Conservation (phyloP, 2,329 filamentous ascomycete species). For the Tolypocladium album region DNA sequence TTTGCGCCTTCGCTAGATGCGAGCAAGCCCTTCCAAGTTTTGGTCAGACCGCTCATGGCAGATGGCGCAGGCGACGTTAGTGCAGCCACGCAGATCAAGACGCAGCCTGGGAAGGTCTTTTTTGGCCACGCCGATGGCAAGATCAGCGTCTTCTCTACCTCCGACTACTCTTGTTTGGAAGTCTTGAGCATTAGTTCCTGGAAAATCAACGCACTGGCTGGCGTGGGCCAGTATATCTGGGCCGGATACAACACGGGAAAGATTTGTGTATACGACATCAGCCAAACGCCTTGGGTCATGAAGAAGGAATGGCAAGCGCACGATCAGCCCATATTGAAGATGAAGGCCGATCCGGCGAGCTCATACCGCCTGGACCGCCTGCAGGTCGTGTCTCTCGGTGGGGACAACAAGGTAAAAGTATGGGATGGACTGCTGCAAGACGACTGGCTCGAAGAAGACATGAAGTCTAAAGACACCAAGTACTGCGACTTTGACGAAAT, state of each 20-base stretch:
- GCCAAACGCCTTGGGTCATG: conserved; percentile 71
- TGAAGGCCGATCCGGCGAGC: conserved; percentile 69
- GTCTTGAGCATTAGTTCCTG: conserved; percentile 83
- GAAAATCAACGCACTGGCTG: conserved; percentile 83
- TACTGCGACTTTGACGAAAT: conserved; percentile 83
- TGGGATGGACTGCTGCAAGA: conserved; percentile 94
- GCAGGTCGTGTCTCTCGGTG: conserved; percentile 78
- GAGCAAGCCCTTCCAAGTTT: conserved; percentile 62
- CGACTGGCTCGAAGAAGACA: conserved; percentile 84
- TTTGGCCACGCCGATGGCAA: conserved; percentile 92
- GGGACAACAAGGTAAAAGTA: conserved; percentile 70
- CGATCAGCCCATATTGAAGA: conserved; percentile 66
- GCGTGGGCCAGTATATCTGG: conserved; percentile 78
- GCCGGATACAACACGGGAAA: conserved; percentile 90
- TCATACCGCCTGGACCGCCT: conserved; percentile 76
- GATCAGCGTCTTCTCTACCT: conserved; percentile 79
- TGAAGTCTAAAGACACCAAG: conserved; percentile 73
- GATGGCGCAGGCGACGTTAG: conserved; percentile 78
- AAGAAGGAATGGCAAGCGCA: conserved; percentile 95
- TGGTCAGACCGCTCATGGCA: conserved; percentile 58
- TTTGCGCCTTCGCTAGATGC: conserved; percentile 65
- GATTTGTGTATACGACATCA: conserved; percentile 85
- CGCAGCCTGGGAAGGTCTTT: conserved; percentile 69
- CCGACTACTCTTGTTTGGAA: conserved; percentile 65
- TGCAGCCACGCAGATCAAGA: conserved; percentile 65